These are phyloP conservation scores for Lactifluus piperatus DNA, from an alignment of 768 basidiomycete genomes.

Conservation along the genomic window DNA sequence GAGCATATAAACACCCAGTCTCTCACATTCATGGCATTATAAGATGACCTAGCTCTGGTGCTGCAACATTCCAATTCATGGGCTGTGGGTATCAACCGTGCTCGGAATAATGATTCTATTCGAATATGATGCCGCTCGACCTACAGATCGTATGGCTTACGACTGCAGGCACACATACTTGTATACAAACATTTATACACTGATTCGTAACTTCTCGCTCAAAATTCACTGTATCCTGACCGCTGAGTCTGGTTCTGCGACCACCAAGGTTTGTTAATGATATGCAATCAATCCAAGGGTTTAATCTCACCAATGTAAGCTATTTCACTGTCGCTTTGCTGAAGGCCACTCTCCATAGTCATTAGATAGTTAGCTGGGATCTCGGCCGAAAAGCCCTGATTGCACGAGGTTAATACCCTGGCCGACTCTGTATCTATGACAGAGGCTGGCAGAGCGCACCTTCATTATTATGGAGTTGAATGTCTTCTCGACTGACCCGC, in stretches of 20 bases:
- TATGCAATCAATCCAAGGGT: background rate
- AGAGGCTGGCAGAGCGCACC: background rate
- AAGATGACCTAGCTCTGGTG: too few species aligned
- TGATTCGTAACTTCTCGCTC: background rate
- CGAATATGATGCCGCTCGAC: too few species aligned
- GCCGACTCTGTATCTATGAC: background rate
- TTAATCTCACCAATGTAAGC: slow-evolving; percentile 38
- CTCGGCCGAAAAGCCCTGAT: slow-evolving; percentile 38
- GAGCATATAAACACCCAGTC: background rate
- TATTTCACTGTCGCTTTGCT: slow-evolving; percentile 25
- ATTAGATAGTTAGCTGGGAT: slow-evolving; percentile 29
- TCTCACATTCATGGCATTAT: background rate
- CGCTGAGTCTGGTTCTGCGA: slow-evolving; percentile 34
- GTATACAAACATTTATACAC: background rate
- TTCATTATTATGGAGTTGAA: slow-evolving; percentile 30
- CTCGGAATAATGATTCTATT: background rate
- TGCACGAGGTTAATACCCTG: background rate
- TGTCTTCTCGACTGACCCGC: slow-evolving; percentile 35
- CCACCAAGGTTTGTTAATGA: background rate
- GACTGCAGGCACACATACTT: background rate
- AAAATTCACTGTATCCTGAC: slow-evolving; percentile 33
- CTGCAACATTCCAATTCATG: background rate
- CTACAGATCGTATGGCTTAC: too few species aligned
- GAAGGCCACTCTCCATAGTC: slow-evolving; percentile 28
- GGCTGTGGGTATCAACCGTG: background rate